Conservation (phyloP, 129 eudicot species). For the Heracleum sosnowskyi region DNA sequence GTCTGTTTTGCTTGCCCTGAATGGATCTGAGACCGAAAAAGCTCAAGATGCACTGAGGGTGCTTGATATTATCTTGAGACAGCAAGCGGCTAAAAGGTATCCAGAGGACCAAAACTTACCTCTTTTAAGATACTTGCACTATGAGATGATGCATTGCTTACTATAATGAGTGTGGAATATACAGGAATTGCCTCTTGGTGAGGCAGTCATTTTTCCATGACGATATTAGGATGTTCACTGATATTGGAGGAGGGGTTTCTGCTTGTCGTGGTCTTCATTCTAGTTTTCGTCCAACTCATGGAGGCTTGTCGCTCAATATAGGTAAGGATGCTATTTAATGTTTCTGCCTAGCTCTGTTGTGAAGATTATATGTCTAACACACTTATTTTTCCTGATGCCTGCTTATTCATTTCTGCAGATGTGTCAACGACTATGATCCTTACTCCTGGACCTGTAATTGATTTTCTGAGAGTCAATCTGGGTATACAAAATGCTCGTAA, state of each 20-base stretch:
- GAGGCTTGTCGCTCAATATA: slow-evolving; percentile 75
- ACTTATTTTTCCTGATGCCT: neutral
- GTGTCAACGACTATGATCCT: slow-evolving; percentile 74
- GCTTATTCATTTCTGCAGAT: slow-evolving; percentile 25
- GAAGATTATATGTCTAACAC: neutral
- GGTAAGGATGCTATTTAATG: slow-evolving; percentile 22
- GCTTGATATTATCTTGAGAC: slow-evolving; percentile 69
- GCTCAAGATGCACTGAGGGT: too few species aligned
- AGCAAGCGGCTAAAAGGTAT: slow-evolving; percentile 83
- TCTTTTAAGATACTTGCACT: neutral
- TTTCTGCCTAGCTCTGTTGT: neutral
- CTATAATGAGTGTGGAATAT: slow-evolving; percentile 16
- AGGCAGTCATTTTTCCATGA: slow-evolving; percentile 81
- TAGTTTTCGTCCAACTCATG: slow-evolving; percentile 71
- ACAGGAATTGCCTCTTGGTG: slow-evolving; percentile 82
- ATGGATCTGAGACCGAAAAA: too few species aligned
- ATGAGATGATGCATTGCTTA: slow-evolving; percentile 9
- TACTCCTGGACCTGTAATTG: slow-evolving; percentile 85
- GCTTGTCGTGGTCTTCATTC: slow-evolving; percentile 68
- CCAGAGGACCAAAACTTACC: neutral
- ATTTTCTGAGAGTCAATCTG: slow-evolving; percentile 72
- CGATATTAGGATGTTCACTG: slow-evolving; percentile 62
- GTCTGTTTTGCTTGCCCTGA: too few species aligned
- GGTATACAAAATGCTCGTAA: slow-evolving; percentile 53
- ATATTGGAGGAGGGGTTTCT: slow-evolving; percentile 84